These are phyloP conservation scores for Cordyceps militaris DNA, from an alignment of 2,329 filamentous ascomycete species.

Conservation along the genomic window DNA sequence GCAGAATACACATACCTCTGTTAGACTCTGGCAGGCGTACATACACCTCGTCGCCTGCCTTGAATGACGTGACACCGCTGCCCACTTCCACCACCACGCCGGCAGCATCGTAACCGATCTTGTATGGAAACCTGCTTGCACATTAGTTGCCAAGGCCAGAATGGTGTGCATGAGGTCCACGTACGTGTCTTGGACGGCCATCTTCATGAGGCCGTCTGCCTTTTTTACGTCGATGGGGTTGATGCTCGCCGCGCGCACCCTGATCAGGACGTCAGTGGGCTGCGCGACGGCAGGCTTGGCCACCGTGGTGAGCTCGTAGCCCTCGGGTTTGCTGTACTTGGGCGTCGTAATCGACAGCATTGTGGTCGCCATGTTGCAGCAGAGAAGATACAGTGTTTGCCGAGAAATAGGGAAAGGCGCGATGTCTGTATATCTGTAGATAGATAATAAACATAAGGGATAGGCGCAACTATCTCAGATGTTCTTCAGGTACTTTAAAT, in stretches of 20 bases:
- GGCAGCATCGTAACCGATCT: constrained; percentile 5
- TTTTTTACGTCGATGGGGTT: constrained; percentile 40
- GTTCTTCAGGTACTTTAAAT: not conserved
- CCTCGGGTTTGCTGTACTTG: constrained; percentile 18
- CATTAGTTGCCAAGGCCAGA: not conserved
- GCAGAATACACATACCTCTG: constrained; percentile 15
- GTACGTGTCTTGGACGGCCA: constrained; percentile 25
- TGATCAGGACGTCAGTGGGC: constrained; percentile 26
- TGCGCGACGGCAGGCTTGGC: constrained; percentile 19
- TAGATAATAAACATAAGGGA: too few relatives aligned
- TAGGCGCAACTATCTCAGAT: too few relatives aligned
- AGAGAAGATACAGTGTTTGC: too few relatives aligned
- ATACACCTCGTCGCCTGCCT: constrained; percentile 15
- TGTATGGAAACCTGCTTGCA: constrained; percentile 11
- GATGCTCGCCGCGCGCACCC: constrained; percentile 35
- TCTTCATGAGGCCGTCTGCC: constrained; percentile 29
- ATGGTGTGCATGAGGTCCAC: constrained; percentile 19
- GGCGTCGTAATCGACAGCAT: constrained; percentile 18
- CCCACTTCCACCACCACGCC: constrained; percentile 9
- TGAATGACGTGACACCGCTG: not conserved
- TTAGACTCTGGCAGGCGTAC: constrained; percentile 18
- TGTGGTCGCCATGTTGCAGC: not conserved
- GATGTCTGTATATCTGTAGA: too few relatives aligned
- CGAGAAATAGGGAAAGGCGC: not conserved
- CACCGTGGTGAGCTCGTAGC: constrained; percentile 16